A percentile compares a stretch with the other conserved stretches of the same genome.
Evolutionary conservation across 805 yeast species (phyloP).

Genomic region (Ogataea populi-albae): DNA sequence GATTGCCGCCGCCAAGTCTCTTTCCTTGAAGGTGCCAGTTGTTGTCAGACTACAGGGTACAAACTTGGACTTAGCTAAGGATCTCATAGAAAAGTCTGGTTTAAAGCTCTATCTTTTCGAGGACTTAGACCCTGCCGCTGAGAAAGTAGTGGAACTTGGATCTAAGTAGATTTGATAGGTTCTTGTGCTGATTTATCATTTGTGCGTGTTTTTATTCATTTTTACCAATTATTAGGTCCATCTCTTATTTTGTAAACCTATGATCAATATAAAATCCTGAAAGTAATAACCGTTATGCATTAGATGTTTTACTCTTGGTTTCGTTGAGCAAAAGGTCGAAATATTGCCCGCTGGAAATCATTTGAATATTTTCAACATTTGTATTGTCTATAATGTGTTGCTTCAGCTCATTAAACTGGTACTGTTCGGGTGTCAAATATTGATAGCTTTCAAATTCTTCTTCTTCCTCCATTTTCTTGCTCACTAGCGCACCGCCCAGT

Average conservation of each 20-base stretch:
- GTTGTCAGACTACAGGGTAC: constrained; percentile 99
- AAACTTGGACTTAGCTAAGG: constrained; percentile 83
- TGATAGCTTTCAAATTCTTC: constrained; percentile 45
- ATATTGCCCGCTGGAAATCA: constrained; percentile 32
- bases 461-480: constrained; percentile 62
- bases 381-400: constrained; percentile 25
- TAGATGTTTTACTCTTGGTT: constrained; percentile 9
- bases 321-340: constrained; percentile 28
- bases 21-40: constrained; percentile 88
- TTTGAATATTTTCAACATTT: constrained; percentile 19
- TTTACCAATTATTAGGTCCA: no score
- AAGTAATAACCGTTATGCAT: no score
- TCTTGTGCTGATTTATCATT: no score
- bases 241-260: no score
- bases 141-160: constrained; percentile 79
- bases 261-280: no score
- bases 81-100: constrained; percentile 83
- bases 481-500: constrained; percentile 65
- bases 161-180: constrained; percentile 11
- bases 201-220: no score
- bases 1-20: constrained; percentile 89
- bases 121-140: constrained; percentile 96
- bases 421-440: constrained; percentile 44
- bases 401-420: constrained; percentile 26
- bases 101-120: constrained; percentile 87